A percentile compares a stretch with the other conserved stretches of the same genome.
Evolutionary conservation across 2,329 filamentous ascomycete species (phyloP).

Genomic region (Cercospora canescens): DNA sequence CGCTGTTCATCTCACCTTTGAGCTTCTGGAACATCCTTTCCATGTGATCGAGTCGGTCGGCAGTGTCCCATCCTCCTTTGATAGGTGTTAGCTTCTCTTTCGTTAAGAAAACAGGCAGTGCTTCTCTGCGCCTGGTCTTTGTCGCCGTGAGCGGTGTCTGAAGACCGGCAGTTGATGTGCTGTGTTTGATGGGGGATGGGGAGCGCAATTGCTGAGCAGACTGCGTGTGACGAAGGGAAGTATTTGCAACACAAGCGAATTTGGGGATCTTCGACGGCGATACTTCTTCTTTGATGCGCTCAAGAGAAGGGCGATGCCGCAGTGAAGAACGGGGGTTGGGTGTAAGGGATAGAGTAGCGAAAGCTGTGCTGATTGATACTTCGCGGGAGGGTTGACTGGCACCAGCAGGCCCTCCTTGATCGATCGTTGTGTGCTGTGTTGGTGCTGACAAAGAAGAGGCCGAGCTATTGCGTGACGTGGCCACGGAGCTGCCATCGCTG

Average conservation of each 20-base stretch:
- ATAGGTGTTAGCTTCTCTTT: conserved; percentile 48
- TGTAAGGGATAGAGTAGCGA: conserved; percentile 31
- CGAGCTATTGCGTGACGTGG: conserved; percentile 27
- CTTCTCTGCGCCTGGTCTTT: conserved; percentile 37
- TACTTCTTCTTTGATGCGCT: conserved; percentile 33
- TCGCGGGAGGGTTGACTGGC: conserved; percentile 30
- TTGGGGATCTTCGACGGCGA: conserved; percentile 39
- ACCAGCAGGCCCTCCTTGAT: conserved; percentile 27
- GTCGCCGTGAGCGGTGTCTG: conserved; percentile 28
- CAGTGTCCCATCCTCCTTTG: conserved; percentile 70
- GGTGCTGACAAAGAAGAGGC: conserved; percentile 22
- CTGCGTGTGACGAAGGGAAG: conserved; percentile 33
- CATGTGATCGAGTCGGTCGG: conserved; percentile 73
- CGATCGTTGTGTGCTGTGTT: conserved; percentile 16
- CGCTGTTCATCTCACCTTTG: conserved; percentile 69
- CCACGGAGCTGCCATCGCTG: conserved; percentile 22
- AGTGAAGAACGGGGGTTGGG: conserved; percentile 22
- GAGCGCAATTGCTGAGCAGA: conserved; percentile 31
- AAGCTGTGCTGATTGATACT: conserved; percentile 32
- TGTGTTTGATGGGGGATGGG: conserved; percentile 33
- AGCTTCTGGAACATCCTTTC: conserved; percentile 72
- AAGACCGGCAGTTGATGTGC: conserved; percentile 28
- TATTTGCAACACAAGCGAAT: conserved; percentile 30
- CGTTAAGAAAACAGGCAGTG: conserved; percentile 72
- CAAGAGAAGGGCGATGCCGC: conserved; percentile 33